A percentile compares a stretch with the other conserved stretches of the same genome.
Conservation (phyloP, 208 protist species). For the Blechomonas ayalai region DNA sequence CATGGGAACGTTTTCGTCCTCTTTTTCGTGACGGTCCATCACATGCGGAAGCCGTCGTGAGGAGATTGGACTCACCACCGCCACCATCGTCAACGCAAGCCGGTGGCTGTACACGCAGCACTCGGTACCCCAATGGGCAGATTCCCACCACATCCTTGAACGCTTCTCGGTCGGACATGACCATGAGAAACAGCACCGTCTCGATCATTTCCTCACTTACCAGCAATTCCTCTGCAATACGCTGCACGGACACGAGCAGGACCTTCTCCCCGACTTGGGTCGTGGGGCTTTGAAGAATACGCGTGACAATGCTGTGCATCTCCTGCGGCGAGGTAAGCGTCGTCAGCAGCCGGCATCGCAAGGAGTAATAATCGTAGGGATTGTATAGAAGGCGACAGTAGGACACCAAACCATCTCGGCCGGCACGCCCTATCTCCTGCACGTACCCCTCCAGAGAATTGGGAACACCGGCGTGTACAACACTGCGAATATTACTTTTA, state of each 20-base stretch:
- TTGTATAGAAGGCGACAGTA: slow-evolving; percentile 84
- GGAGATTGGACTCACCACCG: not conserved
- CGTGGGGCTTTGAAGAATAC: slow-evolving; percentile 31
- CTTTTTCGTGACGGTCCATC: not conserved
- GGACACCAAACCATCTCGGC: slow-evolving; percentile 86
- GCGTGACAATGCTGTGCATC: slow-evolving; percentile 38
- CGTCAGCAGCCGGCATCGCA: slow-evolving; percentile 71
- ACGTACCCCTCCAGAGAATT: slow-evolving; percentile 96
- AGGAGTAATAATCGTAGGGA: slow-evolving; percentile 91
- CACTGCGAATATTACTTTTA: slow-evolving; percentile 95
- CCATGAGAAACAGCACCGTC: slow-evolving; percentile 72
- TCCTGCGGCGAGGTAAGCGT: slow-evolving; percentile 51
- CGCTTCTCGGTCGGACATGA: slow-evolving; percentile 14
- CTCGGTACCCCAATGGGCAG: slow-evolving; percentile 35
- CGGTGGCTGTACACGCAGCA: slow-evolving; percentile 9
- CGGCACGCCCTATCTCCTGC: slow-evolving; percentile 95
- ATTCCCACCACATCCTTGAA: slow-evolving; percentile 38
- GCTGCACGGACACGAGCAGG: slow-evolving; percentile 41
- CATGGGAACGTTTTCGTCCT: slow-evolving; percentile 13
- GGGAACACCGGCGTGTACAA: slow-evolving; percentile 94
- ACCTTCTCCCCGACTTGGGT: slow-evolving; percentile 38
- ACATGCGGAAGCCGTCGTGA: not conserved
- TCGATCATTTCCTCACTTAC: slow-evolving; percentile 67
- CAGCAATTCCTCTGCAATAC: slow-evolving; percentile 50
- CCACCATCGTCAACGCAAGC: not conserved